Evolutionary conservation across 805 yeast species (phyloP).

Genomic region (Candida tallmaniae): DNA sequence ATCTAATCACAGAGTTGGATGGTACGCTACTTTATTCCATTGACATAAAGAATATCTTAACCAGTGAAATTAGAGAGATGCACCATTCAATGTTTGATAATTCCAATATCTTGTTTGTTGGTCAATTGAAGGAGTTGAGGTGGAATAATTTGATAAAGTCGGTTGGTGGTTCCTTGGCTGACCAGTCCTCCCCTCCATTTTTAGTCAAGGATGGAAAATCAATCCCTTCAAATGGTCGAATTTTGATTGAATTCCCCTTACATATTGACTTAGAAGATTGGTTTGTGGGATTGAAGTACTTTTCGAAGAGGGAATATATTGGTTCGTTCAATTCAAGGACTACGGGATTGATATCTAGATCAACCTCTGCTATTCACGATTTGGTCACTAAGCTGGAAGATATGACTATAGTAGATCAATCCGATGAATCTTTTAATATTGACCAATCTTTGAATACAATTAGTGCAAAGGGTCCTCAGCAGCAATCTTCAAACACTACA

Average conservation of each 20-base stretch:
- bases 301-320: slow-evolving; percentile 55
- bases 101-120: slow-evolving; percentile 56
- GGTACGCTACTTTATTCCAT: slow-evolving; percentile 58
- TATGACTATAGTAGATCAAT: neutral
- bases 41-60: slow-evolving; percentile 46
- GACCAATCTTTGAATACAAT: slow-evolving; percentile 3
- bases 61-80: slow-evolving; percentile 60
- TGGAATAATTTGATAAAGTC: slow-evolving; percentile 33
- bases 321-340: slow-evolving; percentile 22
- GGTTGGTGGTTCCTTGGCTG: slow-evolving; percentile 16
- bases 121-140: slow-evolving; percentile 52
- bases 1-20: slow-evolving; percentile 58
- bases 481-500: neutral
- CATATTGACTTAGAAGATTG: slow-evolving; percentile 73
- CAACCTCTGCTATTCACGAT: slow-evolving; percentile 5
- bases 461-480: neutral
- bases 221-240: slow-evolving; percentile 33
- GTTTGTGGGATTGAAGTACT: slow-evolving; percentile 63
- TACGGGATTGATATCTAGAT: slow-evolving; percentile 5
- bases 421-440: slow-evolving; percentile 7
- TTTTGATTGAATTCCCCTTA: slow-evolving; percentile 59
- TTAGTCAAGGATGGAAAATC: slow-evolving; percentile 30
- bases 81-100: slow-evolving; percentile 60
- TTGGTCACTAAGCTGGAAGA: slow-evolving; percentile 1
- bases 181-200: slow-evolving; percentile 21